phyloP scores from a whole-genome alignment of 177 flowering plant genomes.

The Vitis hybrid region DNA sequence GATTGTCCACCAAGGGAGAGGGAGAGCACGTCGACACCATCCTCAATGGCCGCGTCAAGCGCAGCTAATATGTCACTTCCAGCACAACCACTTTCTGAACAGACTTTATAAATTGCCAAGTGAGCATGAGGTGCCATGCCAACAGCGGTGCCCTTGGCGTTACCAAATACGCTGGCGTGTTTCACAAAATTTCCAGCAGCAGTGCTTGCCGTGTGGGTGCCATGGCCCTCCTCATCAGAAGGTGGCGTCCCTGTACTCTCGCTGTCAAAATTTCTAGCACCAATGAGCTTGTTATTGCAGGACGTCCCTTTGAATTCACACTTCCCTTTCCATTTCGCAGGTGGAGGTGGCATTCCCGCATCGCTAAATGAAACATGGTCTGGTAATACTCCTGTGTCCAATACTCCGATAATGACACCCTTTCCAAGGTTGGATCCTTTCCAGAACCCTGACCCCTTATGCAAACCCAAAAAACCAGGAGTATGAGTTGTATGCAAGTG shows the following conservation, averaged over 20 bases:
- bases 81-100: slow-evolving; percentile 17
- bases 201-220: slow-evolving; percentile 54
- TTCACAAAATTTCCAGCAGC: slow-evolving; percentile 40
- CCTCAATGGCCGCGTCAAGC: slow-evolving; percentile 44
- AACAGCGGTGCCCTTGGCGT: slow-evolving; percentile 43
- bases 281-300: slow-evolving; percentile 44
- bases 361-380: slow-evolving; percentile 51
- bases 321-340: slow-evolving; percentile 41
- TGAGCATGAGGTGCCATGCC: slow-evolving; percentile 57
- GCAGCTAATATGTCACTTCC: slow-evolving; percentile 35
- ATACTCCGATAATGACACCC: slow-evolving; percentile 51
- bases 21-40: slow-evolving; percentile 53
- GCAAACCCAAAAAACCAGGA: slow-evolving; percentile 52
- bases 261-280: slow-evolving; percentile 34
- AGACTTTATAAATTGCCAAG: slow-evolving; percentile 52
- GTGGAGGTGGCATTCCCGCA: slow-evolving; percentile 52
- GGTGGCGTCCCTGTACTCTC: slow-evolving; percentile 14
- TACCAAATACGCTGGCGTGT: slow-evolving; percentile 33
- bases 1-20: slow-evolving; percentile 35
- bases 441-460: slow-evolving; percentile 38
- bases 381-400: slow-evolving; percentile 51
- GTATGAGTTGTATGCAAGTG: slow-evolving; percentile 46
- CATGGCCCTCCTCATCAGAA: slow-evolving; percentile 39
- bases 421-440: slow-evolving; percentile 41
- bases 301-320: slow-evolving; percentile 21